A percentile compares a stretch with the other conserved stretches of the same genome.
Evolutionary conservation across 805 yeast genomes (phyloP).

Genomic region (Cyberlindnera sargentensis): DNA sequence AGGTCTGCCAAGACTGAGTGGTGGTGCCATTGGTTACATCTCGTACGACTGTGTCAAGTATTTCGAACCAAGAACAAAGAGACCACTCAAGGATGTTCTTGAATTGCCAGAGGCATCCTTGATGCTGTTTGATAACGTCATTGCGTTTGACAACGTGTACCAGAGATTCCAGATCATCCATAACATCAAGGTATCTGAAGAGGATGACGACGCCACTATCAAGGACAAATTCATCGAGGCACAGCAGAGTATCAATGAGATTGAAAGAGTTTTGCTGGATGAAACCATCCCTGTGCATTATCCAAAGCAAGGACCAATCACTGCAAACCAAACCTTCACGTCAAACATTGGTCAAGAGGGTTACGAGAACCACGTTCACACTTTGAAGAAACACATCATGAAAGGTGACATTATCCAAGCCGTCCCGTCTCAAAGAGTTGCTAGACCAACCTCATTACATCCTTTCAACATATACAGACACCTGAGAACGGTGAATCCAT

Average conservation of each 20-base stretch:
- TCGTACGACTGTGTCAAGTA: constrained; percentile 96
- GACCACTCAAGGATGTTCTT: constrained; percentile 69
- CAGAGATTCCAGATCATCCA: constrained; percentile 88
- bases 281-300: constrained; percentile 38
- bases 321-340: constrained; percentile 57
- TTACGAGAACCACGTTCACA: constrained; percentile 74
- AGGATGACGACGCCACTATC: constrained; percentile 27
- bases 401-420: constrained; percentile 96
- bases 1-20: constrained; percentile 76
- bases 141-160: constrained; percentile 91
- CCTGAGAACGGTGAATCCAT: constrained; percentile 91
- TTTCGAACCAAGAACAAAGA: constrained; percentile 86
- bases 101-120: constrained; percentile 86
- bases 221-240: constrained; percentile 47
- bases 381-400: constrained; percentile 71
- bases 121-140: constrained; percentile 84
- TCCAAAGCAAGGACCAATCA: constrained; percentile 74
- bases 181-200: constrained; percentile 49
- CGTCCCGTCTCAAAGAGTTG: constrained; percentile 95
- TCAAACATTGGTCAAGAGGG: constrained; percentile 94
- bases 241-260: constrained; percentile 46
- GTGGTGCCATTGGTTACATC: constrained; percentile 95
- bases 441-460: constrained; percentile 90
- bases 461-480: constrained; percentile 96
- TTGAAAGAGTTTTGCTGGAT: constrained; percentile 43